These are phyloP conservation scores for Fusarium domesticum DNA, from an alignment of 2,329 filamentous ascomycete genomes.

Conservation along the genomic window DNA sequence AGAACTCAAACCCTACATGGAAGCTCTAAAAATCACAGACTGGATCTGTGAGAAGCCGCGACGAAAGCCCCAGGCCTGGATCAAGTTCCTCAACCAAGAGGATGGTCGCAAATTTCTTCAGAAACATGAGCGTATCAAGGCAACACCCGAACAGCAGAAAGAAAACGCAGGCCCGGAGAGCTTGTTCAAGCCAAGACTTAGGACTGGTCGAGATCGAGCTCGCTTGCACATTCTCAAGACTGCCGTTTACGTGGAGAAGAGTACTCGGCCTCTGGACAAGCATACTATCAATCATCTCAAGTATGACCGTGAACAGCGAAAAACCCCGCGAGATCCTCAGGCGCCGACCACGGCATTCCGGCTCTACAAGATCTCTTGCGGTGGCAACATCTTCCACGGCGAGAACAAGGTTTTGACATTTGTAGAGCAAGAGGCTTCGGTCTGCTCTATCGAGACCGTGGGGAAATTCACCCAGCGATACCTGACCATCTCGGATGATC, in stretches of 20 bases:
- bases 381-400: constrained; percentile 44
- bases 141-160: neutral
- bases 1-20: constrained; percentile 42
- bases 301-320: constrained; percentile 24
- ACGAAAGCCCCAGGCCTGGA: constrained; percentile 33
- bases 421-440: constrained; percentile 38
- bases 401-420: constrained; percentile 38
- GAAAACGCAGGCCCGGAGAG: constrained; percentile 4
- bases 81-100: constrained; percentile 41
- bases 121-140: constrained; percentile 31
- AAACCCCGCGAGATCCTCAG: constrained; percentile 11
- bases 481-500: constrained; percentile 5
- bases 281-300: constrained; percentile 28
- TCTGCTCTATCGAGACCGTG: neutral
- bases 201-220: constrained; percentile 18
- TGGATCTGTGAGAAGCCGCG: constrained; percentile 45
- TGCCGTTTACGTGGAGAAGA: constrained; percentile 32
- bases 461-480: constrained; percentile 18
- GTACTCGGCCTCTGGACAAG: constrained; percentile 33
- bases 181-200: neutral
- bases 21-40: constrained; percentile 38
- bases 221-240: constrained; percentile 32
- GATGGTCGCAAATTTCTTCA: constrained; percentile 45
- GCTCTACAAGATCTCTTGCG: constrained; percentile 39
- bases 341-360: constrained; percentile 21